phyloP scores from a whole-genome alignment of 2,329 filamentous ascomycete genomes.

The Fusarium sambucinum region DNA sequence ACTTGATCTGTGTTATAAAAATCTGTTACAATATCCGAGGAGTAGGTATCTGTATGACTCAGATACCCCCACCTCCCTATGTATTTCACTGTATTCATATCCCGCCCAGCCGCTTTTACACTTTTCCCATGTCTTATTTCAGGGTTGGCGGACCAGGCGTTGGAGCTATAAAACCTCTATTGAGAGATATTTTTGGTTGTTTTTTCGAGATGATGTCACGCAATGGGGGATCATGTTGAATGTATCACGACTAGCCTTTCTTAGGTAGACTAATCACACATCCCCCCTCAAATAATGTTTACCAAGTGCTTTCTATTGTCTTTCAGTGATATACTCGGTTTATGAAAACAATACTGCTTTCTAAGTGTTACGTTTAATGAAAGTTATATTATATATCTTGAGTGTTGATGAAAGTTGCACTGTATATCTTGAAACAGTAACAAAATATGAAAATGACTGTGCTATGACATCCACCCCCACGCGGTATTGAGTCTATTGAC shows the following conservation, averaged over 20 bases:
- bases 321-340: background rate
- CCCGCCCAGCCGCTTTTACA: slow-evolving; percentile 54
- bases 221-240: slow-evolving; percentile 59
- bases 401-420: too few species aligned
- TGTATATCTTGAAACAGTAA: background rate
- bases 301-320: background rate
- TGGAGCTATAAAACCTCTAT: slow-evolving; percentile 64
- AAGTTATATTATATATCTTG: background rate
- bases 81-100: slow-evolving; percentile 68
- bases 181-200: slow-evolving; percentile 57
- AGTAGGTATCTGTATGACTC: slow-evolving; percentile 52
- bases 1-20: slow-evolving; percentile 43
- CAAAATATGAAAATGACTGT: background rate
- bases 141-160: slow-evolving; percentile 63
- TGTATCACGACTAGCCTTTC: slow-evolving; percentile 60
- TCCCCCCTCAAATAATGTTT: slow-evolving; percentile 64
- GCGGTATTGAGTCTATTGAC: slow-evolving; percentile 48
- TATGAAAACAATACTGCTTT: too few species aligned
- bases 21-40: slow-evolving; percentile 51
- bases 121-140: slow-evolving; percentile 61
- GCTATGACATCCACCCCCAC: slow-evolving; percentile 49
- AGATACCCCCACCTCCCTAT: slow-evolving; percentile 53
- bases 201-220: slow-evolving; percentile 61
- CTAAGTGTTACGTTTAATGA: too few species aligned
- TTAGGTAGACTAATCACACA: slow-evolving; percentile 65